phyloP scores from a whole-genome alignment of 176 grass and related monocot species.

The Avena sativa region DNA sequence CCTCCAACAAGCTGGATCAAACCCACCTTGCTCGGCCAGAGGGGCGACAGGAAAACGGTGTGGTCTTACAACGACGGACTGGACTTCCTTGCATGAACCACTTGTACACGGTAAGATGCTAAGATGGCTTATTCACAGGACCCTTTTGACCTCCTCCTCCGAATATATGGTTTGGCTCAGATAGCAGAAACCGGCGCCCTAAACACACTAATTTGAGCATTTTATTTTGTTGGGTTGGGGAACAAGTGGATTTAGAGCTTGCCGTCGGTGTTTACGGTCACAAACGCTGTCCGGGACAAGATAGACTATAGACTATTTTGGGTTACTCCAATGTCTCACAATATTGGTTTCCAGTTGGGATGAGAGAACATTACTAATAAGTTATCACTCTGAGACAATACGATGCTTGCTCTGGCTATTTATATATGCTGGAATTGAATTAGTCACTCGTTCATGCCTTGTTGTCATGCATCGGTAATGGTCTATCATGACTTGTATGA shows the following conservation, averaged over 20 bases:
- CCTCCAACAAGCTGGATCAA: neutral
- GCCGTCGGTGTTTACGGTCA: neutral
- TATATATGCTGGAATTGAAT: neutral
- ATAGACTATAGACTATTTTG: neutral
- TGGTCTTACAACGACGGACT: neutral
- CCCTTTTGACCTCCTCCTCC: too few relatives aligned
- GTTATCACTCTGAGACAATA: neutral
- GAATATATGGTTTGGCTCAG: too few relatives aligned
- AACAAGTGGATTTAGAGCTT: neutral
- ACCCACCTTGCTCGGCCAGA: neutral
- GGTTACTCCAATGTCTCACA: neutral
- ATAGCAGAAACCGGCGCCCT: too few relatives aligned
- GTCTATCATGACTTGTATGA: neutral
- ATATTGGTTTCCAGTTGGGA: neutral
- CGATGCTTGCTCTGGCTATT: neutral
- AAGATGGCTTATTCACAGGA: neutral
- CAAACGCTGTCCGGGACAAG: rapidly evolving
- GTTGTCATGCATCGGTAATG: neutral
- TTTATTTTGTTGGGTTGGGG: neutral
- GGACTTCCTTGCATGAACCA: neutral
- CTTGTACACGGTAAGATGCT: neutral
- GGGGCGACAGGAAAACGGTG: neutral
- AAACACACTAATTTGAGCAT: neutral
- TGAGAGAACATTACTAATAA: neutral
- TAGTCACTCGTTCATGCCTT: neutral